These are phyloP conservation scores for Nicotiana otophora DNA, from an alignment of 257 asterid genomes.

Conservation along the genomic window DNA sequence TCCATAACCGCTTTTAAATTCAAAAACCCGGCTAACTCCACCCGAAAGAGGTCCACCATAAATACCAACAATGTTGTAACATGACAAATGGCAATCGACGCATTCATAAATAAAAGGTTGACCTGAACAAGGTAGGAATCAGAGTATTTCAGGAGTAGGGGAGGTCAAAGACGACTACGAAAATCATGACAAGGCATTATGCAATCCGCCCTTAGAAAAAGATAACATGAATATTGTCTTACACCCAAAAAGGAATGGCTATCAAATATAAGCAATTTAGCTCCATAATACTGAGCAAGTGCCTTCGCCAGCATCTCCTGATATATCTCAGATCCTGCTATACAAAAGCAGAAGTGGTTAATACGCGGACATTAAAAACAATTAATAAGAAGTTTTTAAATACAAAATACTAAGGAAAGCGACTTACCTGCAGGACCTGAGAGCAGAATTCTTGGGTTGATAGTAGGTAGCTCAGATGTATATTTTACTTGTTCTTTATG, in stretches of 20 bases:
- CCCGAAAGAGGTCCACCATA: neutral
- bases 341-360: conserved; percentile 4
- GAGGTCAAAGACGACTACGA: neutral
- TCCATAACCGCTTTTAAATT: neutral
- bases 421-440: conserved; percentile 87
- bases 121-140: neutral
- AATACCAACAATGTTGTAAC: neutral
- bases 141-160: neutral
- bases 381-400: neutral
- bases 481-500: conserved; percentile 58
- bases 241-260: conserved; percentile 65
- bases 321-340: conserved; percentile 77
- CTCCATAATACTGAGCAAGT: conserved; percentile 79
- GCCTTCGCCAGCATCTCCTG: conserved; percentile 94
- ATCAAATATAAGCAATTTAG: conserved; percentile 77
- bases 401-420: neutral
- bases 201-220: neutral
- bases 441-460: conserved; percentile 83
- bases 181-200: neutral
- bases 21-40: neutral
- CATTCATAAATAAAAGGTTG: conserved; percentile 2
- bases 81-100: neutral
- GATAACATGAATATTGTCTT: conserved; percentile 23
- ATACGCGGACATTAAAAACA: neutral
- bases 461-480: conserved; percentile 70